Conservation (phyloP, 768 basidiomycete species). For the Pisolithus sp. region DNA sequence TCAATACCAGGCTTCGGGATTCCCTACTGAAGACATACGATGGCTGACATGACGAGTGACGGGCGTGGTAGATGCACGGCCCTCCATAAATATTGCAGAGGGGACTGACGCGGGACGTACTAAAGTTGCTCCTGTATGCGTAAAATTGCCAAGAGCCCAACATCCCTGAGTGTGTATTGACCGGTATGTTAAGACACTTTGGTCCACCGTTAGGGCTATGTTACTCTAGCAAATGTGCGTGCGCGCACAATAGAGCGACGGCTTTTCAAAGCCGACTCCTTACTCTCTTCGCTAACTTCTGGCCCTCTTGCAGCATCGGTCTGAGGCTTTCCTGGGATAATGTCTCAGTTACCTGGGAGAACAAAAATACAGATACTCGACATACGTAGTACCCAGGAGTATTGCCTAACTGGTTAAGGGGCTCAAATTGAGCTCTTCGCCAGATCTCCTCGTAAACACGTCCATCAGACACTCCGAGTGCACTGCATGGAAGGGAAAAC, state of each 20-base stretch:
- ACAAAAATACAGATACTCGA: neutral
- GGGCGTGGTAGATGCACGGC: no score
- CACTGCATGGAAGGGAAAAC: slow-evolving; percentile 29
- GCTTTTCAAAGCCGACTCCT: slow-evolving; percentile 17
- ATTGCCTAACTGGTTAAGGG: slow-evolving; percentile 48
- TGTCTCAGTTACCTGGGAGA: neutral
- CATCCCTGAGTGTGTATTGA: no score
- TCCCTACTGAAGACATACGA: no score
- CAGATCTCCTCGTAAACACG: slow-evolving; percentile 65
- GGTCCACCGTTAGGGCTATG: neutral
- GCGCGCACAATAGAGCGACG: neutral
- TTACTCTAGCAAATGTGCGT: no score
- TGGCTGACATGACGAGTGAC: no score
- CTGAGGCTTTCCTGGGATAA: slow-evolving; percentile 15
- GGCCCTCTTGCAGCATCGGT: slow-evolving; percentile 21
- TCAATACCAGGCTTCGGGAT: no score
- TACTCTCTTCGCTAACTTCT: slow-evolving; percentile 6
- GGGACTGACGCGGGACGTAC: no score
- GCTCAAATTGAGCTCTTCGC: slow-evolving; percentile 51
- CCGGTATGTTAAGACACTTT: no score
- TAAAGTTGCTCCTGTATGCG: no score
- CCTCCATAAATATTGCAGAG: no score
- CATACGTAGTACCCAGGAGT: slow-evolving; percentile 52
- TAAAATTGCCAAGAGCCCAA: no score
- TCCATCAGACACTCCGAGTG: slow-evolving; percentile 58